These are phyloP conservation scores for Hibiscus mutabilis DNA, from an alignment of 345 rosid genomes.

Conservation along the genomic window DNA sequence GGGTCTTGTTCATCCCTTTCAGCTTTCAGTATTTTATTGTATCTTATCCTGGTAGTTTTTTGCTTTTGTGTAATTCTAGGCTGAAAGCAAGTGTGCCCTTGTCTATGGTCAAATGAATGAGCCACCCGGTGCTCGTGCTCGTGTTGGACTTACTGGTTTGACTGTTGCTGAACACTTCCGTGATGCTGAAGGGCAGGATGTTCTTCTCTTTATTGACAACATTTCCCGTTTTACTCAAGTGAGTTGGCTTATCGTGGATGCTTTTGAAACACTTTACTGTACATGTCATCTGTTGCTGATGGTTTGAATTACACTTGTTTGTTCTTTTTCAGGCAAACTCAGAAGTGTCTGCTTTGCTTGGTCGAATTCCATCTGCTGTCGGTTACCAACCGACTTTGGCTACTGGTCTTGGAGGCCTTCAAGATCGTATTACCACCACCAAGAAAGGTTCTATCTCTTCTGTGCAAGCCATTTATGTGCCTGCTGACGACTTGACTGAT, in stretches of 20 bases:
- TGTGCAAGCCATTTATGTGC: conserved; percentile 95
- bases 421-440: conserved; percentile 97
- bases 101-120: neutral
- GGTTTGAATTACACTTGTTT: neutral
- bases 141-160: conserved; percentile 16
- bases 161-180: conserved; percentile 97
- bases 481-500: conserved; percentile 99
- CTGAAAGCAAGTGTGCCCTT: neutral
- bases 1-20: neutral
- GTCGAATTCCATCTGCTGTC: conserved; percentile 99
- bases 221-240: conserved; percentile 97
- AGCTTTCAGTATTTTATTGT: neutral
- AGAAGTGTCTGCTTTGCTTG: conserved; percentile 99
- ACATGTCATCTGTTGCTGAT: neutral
- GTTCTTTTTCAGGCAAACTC: conserved; percentile 71
- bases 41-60: neutral
- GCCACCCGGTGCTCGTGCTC: neutral
- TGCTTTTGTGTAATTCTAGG: neutral
- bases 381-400: conserved; percentile 99
- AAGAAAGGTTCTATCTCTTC: conserved; percentile 98
- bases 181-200: conserved; percentile 99
- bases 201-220: conserved; percentile 93
- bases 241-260: neutral
- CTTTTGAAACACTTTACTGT: neutral
- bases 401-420: conserved; percentile 98